These are phyloP conservation scores for Sarocladiaceae sp. DNA, from an alignment of 2,329 filamentous ascomycete genomes.

Conservation along the genomic window DNA sequence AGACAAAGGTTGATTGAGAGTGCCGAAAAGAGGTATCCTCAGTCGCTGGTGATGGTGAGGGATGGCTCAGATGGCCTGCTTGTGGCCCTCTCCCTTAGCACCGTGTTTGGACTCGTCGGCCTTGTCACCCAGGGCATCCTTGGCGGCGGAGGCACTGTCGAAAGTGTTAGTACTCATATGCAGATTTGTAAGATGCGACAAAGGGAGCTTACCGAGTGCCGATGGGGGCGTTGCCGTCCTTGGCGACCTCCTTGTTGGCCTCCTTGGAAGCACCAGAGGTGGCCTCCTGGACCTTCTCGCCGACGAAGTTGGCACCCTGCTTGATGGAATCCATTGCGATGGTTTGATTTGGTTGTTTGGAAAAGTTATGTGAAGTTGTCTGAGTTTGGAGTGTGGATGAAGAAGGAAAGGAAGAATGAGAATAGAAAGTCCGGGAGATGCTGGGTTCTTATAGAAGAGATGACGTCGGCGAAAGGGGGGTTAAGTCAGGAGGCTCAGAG, in stretches of 20 bases:
- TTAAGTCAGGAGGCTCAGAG: no score
- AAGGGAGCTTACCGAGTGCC: slow-evolving; percentile 43
- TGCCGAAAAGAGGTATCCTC: neutral
- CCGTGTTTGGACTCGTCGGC: slow-evolving; percentile 35
- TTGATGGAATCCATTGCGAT: slow-evolving; percentile 46
- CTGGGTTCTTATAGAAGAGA: slow-evolving; percentile 9
- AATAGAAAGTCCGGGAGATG: neutral
- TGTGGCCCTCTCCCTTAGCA: slow-evolving; percentile 34
- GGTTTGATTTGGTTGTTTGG: slow-evolving; percentile 14
- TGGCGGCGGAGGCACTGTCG: slow-evolving; percentile 34
- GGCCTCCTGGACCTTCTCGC: slow-evolving; percentile 54
- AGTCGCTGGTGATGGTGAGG: neutral
- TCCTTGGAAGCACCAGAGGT: slow-evolving; percentile 56
- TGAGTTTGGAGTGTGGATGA: slow-evolving; percentile 18
- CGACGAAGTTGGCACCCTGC: slow-evolving; percentile 61
- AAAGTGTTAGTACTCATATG: slow-evolving; percentile 14
- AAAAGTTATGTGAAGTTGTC: slow-evolving; percentile 5
- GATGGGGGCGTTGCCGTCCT: slow-evolving; percentile 48
- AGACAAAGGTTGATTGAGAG: neutral
- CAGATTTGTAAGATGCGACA: neutral
- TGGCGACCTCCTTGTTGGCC: slow-evolving; percentile 63
- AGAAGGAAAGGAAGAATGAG: slow-evolving; percentile 5
- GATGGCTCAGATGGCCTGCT: slow-evolving; percentile 29
- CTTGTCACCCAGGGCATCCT: slow-evolving; percentile 45
- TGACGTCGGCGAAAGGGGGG: neutral